Evolutionary conservation across 1,139 yeast genomes (phyloP).

Genomic region (Candida sanyaensis): DNA sequence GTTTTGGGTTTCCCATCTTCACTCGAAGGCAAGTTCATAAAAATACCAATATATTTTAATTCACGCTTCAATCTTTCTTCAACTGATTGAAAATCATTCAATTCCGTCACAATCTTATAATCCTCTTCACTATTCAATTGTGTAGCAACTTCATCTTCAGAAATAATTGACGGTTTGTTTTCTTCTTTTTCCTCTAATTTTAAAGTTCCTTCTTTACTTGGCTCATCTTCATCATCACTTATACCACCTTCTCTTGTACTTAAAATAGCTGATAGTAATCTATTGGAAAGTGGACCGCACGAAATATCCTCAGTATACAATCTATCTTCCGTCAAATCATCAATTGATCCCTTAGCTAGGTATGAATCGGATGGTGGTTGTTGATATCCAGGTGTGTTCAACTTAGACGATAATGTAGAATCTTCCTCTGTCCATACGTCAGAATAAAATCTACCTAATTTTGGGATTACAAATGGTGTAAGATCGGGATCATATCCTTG

Average conservation of each 20-base stretch:
- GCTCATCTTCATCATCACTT: constrained; percentile 30
- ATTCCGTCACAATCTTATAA: constrained; percentile 35
- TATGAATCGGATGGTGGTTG: constrained; percentile 46
- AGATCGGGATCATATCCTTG: constrained; percentile 62
- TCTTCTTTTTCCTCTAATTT: constrained; percentile 10
- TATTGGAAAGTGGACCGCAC: constrained; percentile 89
- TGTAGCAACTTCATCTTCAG: constrained; percentile 41
- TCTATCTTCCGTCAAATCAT: constrained; percentile 58
- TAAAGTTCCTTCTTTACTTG: constrained; percentile 18
- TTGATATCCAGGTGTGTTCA: constrained; percentile 39
- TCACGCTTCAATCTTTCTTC: constrained; percentile 90
- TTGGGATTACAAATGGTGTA: constrained; percentile 77
- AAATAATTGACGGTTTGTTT: constrained; percentile 11
- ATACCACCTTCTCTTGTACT: constrained; percentile 49
- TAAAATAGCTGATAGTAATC: constrained; percentile 79
- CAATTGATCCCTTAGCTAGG: constrained; percentile 64
- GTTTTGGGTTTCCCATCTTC: constrained; percentile 24
- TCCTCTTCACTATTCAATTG: constrained; percentile 38
- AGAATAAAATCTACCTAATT: constrained; percentile 77
- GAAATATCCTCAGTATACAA: constrained; percentile 76
- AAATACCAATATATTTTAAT: constrained; percentile 85
- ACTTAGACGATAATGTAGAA: constrained; percentile 41
- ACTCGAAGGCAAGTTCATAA: constrained; percentile 57
- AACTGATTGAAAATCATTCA: constrained; percentile 68
- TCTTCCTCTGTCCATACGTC: constrained; percentile 91